Conservation (phyloP, 805 yeast genomes). For the Cyberlindnera galapagoensis region DNA sequence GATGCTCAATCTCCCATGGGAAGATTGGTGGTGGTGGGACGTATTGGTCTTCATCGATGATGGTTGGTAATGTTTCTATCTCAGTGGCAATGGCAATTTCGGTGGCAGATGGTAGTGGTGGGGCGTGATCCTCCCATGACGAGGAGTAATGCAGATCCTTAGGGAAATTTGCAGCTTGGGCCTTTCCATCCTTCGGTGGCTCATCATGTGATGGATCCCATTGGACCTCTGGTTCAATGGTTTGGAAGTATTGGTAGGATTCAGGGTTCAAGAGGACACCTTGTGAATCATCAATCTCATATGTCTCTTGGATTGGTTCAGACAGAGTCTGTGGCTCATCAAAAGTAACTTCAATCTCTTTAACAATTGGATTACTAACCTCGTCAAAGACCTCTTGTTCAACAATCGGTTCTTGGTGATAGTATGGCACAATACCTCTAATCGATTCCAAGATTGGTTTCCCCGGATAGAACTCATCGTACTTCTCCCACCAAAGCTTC, state of each 20-base stretch:
- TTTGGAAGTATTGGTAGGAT: constrained; percentile 17
- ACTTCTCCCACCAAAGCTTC: constrained; percentile 21
- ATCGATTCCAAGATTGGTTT: constrained; percentile 12
- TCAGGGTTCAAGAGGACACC: constrained; percentile 17
- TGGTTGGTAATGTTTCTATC: no score
- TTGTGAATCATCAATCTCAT: constrained; percentile 4
- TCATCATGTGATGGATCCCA: constrained; percentile 41
- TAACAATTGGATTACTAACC: no score
- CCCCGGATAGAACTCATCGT: constrained; percentile 17
- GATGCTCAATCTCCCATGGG: constrained; percentile 26
- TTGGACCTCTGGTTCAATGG: constrained; percentile 7
- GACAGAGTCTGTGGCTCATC: neutral
- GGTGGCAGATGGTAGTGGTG: neutral
- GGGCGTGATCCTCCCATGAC: constrained; percentile 15
- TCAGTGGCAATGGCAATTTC: neutral
- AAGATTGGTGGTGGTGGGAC: constrained; percentile 22
- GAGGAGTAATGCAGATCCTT: constrained; percentile 11
- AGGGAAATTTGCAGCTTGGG: constrained; percentile 24
- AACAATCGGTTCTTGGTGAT: constrained; percentile 5
- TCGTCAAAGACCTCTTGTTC: neutral
- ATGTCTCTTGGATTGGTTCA: neutral
- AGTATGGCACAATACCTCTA: constrained; percentile 21
- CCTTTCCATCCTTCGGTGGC: constrained; percentile 32
- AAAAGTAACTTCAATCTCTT: neutral
- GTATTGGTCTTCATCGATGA: constrained; percentile 2